Conservation (phyloP, 257 asterid genomes). For the Craterostigma plantagineum region DNA sequence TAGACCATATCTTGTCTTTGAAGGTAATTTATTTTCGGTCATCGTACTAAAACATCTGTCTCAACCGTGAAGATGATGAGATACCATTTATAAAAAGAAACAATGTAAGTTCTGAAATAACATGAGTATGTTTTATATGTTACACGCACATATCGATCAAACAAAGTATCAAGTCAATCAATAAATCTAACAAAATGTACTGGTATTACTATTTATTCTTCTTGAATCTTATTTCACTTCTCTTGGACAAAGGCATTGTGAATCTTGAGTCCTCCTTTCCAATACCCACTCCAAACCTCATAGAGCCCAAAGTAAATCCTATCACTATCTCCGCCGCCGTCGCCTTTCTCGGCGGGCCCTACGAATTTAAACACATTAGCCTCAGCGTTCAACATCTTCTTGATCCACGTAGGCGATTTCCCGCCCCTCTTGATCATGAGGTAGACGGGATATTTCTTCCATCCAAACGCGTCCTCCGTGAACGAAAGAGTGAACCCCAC, state of each 20-base stretch:
- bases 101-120: too few species aligned
- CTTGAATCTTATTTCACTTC: too few species aligned
- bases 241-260: conserved; percentile 13
- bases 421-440: conserved; percentile 17
- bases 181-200: too few species aligned
- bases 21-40: too few species aligned
- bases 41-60: too few species aligned
- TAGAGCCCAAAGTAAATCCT: conserved; percentile 21
- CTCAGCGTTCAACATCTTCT: background rate
- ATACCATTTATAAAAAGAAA: too few species aligned
- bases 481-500: conserved; percentile 11
- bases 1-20: too few species aligned
- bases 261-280: conserved; percentile 40
- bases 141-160: too few species aligned
- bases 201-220: too few species aligned
- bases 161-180: too few species aligned
- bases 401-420: conserved; percentile 4
- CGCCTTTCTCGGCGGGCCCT: background rate
- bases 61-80: too few species aligned
- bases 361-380: background rate
- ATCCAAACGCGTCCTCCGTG: conserved; percentile 17
- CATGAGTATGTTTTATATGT: too few species aligned
- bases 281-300: conserved; percentile 37
- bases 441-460: conserved; percentile 10
- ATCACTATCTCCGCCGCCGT: background rate